Base-by-base conservation (phyloP, 805 yeast species). In the Jamesozyma piceae region DNA sequence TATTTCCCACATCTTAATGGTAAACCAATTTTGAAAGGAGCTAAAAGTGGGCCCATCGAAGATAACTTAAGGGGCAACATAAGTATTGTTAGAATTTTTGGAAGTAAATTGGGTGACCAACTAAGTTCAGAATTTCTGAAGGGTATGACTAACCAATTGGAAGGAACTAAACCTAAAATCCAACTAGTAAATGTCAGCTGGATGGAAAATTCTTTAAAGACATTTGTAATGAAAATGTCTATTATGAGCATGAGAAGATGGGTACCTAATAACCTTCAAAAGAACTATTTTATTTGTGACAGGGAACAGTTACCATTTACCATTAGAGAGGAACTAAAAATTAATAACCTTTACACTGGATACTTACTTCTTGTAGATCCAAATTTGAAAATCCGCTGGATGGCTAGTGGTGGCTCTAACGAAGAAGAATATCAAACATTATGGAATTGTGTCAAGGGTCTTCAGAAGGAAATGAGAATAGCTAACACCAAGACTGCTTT, bases 1-100 rank as follows among this genome's bases (percentile, higher is more conserved):
- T 92, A 77, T 58, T 86, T 92, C 65, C 95, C 97, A 9, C 88
- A 88, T 55, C 68, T 90, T 45, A 58, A 64, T 21, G 90, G 80
- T 0, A 69, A 68, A 19, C 69, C 79, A 1, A 57, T 87, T 30
- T 44, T 53, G 11, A 42, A 44, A 21, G 26, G 37, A 3, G 70
- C 68, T 14, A 55, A 53, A 20, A 47, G 50, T 2, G 40, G 39
- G 13, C 42, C 50, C 43, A 53, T 66, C 47, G 67, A 63, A 48
- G 53, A 51, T 20, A 32, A 18, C 11, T 37, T 63, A 41, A 53
- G 44, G 37, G 65, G 61, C 11, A 61, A 61, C 39, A 45, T 55
- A 5, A 58, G 58, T 31, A 49, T 63, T 17, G 49, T 63, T 2
- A 51, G 60, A 28, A 41, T 60, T 28, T 59, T 57, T 45, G 56